Evolutionary conservation across 176 grass and related monocot species (phyloP).

Genomic region (Oryza coarctata): DNA sequence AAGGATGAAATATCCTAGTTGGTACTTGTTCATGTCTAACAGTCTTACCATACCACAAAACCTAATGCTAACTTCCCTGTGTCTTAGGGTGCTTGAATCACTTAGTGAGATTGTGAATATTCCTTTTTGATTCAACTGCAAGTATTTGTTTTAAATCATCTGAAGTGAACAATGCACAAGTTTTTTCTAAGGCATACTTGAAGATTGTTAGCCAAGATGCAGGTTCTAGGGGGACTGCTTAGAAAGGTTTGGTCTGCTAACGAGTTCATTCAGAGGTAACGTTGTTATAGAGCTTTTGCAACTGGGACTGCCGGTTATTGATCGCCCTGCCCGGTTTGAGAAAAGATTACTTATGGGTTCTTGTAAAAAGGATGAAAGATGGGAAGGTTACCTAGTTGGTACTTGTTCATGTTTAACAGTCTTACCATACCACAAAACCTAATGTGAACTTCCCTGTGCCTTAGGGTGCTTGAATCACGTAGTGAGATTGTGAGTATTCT

Average conservation of each 20-base stretch:
- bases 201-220: too few species aligned
- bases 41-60: not conserved
- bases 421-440: not conserved
- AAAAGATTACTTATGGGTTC: not conserved
- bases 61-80: not conserved
- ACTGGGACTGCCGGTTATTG: too few species aligned
- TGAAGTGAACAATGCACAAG: not conserved
- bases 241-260: too few species aligned
- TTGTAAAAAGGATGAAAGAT: not conserved
- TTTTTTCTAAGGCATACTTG: not conserved
- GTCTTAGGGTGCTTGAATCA: not conserved
- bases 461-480: not conserved
- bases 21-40: not conserved
- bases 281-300: too few species aligned
- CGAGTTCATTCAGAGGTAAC: too few species aligned
- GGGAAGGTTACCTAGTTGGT: not conserved
- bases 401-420: not conserved
- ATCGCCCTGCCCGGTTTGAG: not conserved
- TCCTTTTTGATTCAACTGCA: not conserved
- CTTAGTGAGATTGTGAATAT: not conserved
- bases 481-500: not conserved
- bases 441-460: not conserved
- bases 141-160: not conserved
- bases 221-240: too few species aligned
- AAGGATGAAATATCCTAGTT: not conserved